phyloP scores from a whole-genome alignment of 2,329 filamentous ascomycete species.

The Dactylellina drechsleri region DNA sequence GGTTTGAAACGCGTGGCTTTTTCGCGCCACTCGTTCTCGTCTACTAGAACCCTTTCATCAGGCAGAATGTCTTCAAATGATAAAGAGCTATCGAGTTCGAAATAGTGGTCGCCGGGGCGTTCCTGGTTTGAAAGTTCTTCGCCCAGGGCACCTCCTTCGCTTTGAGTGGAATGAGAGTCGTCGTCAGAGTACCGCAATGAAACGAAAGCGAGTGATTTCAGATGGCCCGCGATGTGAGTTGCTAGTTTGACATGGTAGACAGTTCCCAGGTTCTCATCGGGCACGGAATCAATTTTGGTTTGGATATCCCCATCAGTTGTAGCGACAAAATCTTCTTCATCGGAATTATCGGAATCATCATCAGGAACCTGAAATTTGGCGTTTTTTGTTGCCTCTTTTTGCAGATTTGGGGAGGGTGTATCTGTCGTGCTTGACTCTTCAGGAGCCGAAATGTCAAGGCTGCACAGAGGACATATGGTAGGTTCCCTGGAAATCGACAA shows the following conservation, averaged over 20 bases:
- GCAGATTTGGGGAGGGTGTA: neutral
- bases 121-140: constrained; percentile 13
- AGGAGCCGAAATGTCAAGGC: constrained; percentile 7
- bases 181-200: constrained; percentile 28
- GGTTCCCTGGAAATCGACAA: constrained; percentile 2
- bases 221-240: constrained; percentile 4
- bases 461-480: constrained; percentile 19
- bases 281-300: neutral
- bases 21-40: constrained; percentile 1
- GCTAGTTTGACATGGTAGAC: constrained; percentile 11
- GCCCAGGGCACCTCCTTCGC: neutral
- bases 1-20: constrained; percentile 8
- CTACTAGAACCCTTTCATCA: constrained; percentile 12
- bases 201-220: constrained; percentile 19
- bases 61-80: constrained; percentile 21
- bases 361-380: constrained; percentile 11
- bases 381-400: neutral
- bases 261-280: neutral
- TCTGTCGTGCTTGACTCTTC: neutral
- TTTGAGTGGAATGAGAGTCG: constrained; percentile 9
- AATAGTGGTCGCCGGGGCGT: constrained; percentile 12
- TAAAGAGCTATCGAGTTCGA: constrained; percentile 20
- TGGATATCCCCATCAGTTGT: neutral
- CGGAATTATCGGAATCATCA: neutral
- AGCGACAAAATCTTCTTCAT: constrained; percentile 1